Base-by-base conservation (phyloP, 2,329 filamentous ascomycete genomes). In the Penicillium sumatraense region DNA sequence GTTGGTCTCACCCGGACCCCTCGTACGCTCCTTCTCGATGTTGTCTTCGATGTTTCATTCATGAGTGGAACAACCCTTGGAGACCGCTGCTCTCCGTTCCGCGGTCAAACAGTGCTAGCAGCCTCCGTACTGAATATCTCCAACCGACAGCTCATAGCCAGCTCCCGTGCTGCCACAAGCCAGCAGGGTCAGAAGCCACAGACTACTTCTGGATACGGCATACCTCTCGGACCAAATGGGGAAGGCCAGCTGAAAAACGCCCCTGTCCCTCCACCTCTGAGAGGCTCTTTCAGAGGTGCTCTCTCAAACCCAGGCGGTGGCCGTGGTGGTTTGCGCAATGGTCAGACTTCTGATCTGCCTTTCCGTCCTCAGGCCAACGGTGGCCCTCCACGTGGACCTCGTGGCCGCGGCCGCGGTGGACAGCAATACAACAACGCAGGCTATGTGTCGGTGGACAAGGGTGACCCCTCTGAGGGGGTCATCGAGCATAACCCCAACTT, bases 21-120 rank as follows among this genome's bases (percentile, higher is more conserved):
- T 18, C 89, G 90, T 53, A 89, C 88, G 23, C 85, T 90, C 44
- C 82, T 97, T 54, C 81, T 99, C 33, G 95, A 99, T 71, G 85
- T 98, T 54, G 88, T 99, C 7, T 99, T 96, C 75, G 96, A 99
- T 72, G 85, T 86, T 11, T 89, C 91, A 0, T 99, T 99, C 75
- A 98, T 99, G 93, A 96, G 92, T 69, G 95, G 95, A 59, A 97
- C 93, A 1, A 95, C 90, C 0, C 83, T 99, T 14, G 90, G 91
- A 56, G 92, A 93, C 53, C 88, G 95, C 56, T 96, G 93, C 70
- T 91, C 92, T 23, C 87, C 91, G 33, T 99, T 99, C 86, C 87
- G 93, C 31, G 95, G 95, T 49, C 93, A 95, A 72, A 97, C 95
- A 0, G 92, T 99, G 3, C 86, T 91, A 2, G 85, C 89, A 6